phyloP scores from a whole-genome alignment of 805 yeast species.

The Myxozyma neotropica region DNA sequence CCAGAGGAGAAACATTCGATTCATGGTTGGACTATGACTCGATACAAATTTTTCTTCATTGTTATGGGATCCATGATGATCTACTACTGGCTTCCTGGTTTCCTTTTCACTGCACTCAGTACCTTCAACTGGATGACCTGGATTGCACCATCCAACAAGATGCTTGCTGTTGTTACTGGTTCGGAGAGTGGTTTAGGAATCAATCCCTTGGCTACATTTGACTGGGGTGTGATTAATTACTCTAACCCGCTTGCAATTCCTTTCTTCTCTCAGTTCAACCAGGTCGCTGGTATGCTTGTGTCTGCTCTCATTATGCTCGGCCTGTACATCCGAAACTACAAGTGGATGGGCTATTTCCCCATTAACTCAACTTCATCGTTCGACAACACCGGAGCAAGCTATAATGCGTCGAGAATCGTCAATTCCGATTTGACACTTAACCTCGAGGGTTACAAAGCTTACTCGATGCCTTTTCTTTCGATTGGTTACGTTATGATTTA shows the following conservation, averaged over 20 bases:
- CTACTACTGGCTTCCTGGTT: conserved; percentile 66
- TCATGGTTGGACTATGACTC: conserved; percentile 63
- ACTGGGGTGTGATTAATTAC: conserved; percentile 45
- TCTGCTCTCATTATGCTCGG: conserved; percentile 38
- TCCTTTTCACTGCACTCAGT: conserved; percentile 59
- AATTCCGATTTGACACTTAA: conserved; percentile 45
- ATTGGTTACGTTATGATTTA: conserved; percentile 54
- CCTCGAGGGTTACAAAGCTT: conserved; percentile 52
- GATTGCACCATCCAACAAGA: conserved; percentile 56
- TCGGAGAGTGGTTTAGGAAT: conserved; percentile 46
- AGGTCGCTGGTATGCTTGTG: conserved; percentile 45
- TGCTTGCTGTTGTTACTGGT: conserved; percentile 56
- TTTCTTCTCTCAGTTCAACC: conserved; percentile 44
- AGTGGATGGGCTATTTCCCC: conserved; percentile 55
- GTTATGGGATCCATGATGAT: conserved; percentile 47
- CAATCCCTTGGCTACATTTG: conserved; percentile 53
- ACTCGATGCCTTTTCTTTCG: conserved; percentile 61
- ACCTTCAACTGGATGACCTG: conserved; percentile 62
- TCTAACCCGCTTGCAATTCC: conserved; percentile 52
- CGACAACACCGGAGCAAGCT: conserved; percentile 39
- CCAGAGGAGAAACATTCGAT: conserved; percentile 49
- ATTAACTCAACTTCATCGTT: conserved; percentile 49
- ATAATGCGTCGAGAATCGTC: conserved; percentile 52
- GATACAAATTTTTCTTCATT: conserved; percentile 52
- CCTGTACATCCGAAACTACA: conserved; percentile 50